Evolutionary conservation across 768 basidiomycete genomes (phyloP), one percentile per base, ranked within the genome.

Genomic region (Boletus barrowsii): DNA sequence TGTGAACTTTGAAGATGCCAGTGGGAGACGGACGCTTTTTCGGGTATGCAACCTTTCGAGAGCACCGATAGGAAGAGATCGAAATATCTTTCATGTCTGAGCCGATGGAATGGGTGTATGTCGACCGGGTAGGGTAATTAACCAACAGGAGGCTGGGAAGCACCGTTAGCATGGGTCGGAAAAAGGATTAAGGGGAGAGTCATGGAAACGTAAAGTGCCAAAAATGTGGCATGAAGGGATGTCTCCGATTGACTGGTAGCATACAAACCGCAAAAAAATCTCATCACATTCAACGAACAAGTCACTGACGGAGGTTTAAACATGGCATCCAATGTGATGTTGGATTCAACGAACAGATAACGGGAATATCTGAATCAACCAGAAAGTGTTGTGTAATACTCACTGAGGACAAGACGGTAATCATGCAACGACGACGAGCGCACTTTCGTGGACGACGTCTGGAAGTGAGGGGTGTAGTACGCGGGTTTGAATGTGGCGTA

Each of bases 11-110:
- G 43, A 80, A 79, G 58, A 93, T 75, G 67, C 90, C 89, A 73
- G 88, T 74, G 40, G 88, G 89, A 20, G 90, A 90, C 18, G 90
- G 90, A 53, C 88, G 88, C 72, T 88, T 92, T 84, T 86, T 90
- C 46, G 87, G 86, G 66, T 93, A 93, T 61, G 84, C 77, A 50
- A 81, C 72, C 58, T 82, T 79, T 69, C 87, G 81, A 59, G 84
- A 78, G 66, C 80, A 78, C 62, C 79, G 82, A 70, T 76, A 82
- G 26, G 81, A 77, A 63, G 83, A 71, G 43, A 71, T 73, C 32
- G 86, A 81, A 57, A 81, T 75, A 76, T 91, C 89, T 79, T 92
- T 92, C 90, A 92, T 92, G 73, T 77, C 77, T 77, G 60, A 46
- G 53, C 53, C 18, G 17, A 64, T 33, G 48, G 24, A 10, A 49